Base-by-base conservation (phyloP, 139 green algal species). In the Chlorokybus atmophyticus region DNA sequence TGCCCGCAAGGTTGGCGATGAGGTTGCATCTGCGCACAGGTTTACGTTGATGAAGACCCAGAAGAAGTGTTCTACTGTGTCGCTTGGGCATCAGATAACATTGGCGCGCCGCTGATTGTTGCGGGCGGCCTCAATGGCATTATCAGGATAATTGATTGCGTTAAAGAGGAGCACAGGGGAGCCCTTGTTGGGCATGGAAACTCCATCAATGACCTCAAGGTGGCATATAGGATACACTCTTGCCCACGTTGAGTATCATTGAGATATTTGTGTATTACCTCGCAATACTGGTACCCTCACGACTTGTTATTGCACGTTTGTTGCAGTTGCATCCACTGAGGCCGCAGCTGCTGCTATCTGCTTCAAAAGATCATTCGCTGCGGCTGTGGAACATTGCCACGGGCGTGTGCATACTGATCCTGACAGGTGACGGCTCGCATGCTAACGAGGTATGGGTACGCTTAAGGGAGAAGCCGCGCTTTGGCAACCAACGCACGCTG, bases 391-490 rank as follows among this genome's bases (percentile, higher is more conserved):
- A 77, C 52, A n/a, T 69, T 6, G 29, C 52, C 32, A 63, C 56
- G 14, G 55, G 59, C 25, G 51, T 75, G n/a, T 73, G 58, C 56
- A 38, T 79, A 2, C 48, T 78, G n/a, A 60, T 79, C 21, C 65
- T 73, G 42, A 67, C 61, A 14, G 71, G 71, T 21, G 42, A 27
- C 7, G 40, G 21, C n/a, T 67, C 56, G 27, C 71, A 79, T 21
- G 7, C 60, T 6, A 74, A 77, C 39, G 67, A 79, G 29, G 71
- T 79, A 25, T n/a, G n/a, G n/a, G n/a, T n/a, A n/a, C n/a, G n/a
- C n/a, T n/a, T n/a, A n/a, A n/a, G n/a, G n/a, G n/a, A n/a, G n/a
- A n/a, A n/a, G n/a, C n/a, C n/a, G n/a, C n/a, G n/a, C n/a, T n/a
- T n/a, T n/a, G n/a, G n/a, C n/a, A n/a, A n/a, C n/a, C n/a, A n/a